Conservation (phyloP, 257 asterid species). For the Craterostigma plantagineum region DNA sequence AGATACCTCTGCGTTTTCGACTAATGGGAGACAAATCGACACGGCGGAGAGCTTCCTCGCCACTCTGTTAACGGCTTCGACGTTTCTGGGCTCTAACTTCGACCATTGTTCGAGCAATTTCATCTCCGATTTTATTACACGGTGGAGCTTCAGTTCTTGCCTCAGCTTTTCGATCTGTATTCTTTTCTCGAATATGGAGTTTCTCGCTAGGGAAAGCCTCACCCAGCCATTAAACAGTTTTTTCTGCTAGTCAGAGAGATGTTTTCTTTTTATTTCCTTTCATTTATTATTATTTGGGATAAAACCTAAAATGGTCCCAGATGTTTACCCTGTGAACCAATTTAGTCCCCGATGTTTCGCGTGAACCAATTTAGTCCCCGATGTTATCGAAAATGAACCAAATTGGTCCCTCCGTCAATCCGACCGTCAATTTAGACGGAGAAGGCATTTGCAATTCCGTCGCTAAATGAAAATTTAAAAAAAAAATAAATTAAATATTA, state of each 20-base stretch:
- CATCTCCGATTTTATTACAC: constrained; percentile 24
- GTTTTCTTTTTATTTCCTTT: too few relatives aligned
- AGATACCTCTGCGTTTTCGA: neutral
- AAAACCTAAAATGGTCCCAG: too few relatives aligned
- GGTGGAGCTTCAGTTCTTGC: constrained; percentile 21
- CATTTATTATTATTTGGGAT: too few relatives aligned
- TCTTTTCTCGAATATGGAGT: constrained; percentile 19
- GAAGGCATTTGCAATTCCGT: too few relatives aligned
- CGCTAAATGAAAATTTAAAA: too few relatives aligned
- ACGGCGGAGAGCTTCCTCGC: constrained; percentile 3
- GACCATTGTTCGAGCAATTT: constrained; percentile 42
- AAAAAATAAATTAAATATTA: too few relatives aligned
- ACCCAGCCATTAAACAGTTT: constrained; percentile 36
- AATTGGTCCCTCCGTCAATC: too few relatives aligned
- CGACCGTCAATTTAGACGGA: too few relatives aligned
- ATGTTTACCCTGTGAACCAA: too few relatives aligned
- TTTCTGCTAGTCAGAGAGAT: constrained; percentile 15
- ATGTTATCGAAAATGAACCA: too few relatives aligned
- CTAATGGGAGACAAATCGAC: neutral
- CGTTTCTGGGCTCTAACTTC: neutral
- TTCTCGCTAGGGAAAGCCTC: constrained; percentile 21
- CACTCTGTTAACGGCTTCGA: neutral
- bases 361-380: too few relatives aligned
- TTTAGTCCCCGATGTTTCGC: too few relatives aligned
- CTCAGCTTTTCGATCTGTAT: constrained; percentile 21